Evolutionary conservation across 768 basidiomycete genomes (phyloP).

Genomic region (Pholiota molesta): DNA sequence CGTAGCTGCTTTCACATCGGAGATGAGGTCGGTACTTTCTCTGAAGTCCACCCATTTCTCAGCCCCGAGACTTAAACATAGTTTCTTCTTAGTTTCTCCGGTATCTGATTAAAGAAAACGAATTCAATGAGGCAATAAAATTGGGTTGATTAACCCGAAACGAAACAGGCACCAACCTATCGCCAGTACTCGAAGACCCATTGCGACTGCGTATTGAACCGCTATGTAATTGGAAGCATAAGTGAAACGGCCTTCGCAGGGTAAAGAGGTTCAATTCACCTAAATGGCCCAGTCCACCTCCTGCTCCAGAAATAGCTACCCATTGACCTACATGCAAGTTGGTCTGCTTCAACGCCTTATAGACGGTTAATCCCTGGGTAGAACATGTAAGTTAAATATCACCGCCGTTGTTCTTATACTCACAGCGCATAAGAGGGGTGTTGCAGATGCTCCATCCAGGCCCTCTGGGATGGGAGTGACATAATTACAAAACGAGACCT

Average conservation of each 20-base stretch:
- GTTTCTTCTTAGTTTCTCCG: constrained; percentile 65
- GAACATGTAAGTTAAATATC: background rate
- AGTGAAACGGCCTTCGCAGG: background rate
- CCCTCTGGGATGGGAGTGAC: constrained; percentile 78
- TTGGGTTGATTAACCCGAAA: background rate
- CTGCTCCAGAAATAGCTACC: constrained; percentile 75
- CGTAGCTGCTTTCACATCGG: constrained; percentile 60
- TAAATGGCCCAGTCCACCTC: constrained; percentile 80
- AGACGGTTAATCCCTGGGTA: constrained; percentile 75
- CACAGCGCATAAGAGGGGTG: constrained; percentile 76
- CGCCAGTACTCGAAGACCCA: constrained; percentile 70
- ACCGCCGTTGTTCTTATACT: constrained; percentile 14
- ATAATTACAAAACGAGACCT: constrained; percentile 66
- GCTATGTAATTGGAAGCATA: constrained; percentile 34
- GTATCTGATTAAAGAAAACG: constrained; percentile 54
- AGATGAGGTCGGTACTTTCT: constrained; percentile 58
- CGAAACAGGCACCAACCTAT: constrained; percentile 34
- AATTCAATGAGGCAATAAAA: background rate
- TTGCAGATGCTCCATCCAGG: constrained; percentile 62
- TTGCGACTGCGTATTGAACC: constrained; percentile 77
- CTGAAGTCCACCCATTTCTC: constrained; percentile 83
- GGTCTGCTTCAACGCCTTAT: constrained; percentile 75
- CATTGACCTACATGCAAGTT: constrained; percentile 65
- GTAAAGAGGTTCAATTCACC: constrained; percentile 33
- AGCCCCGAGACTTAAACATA: constrained; percentile 54